Evolutionary conservation across 805 yeast species (phyloP), one percentile per base, ranked within the genome.

Genomic region (Blastobotrys chiropterorum): DNA sequence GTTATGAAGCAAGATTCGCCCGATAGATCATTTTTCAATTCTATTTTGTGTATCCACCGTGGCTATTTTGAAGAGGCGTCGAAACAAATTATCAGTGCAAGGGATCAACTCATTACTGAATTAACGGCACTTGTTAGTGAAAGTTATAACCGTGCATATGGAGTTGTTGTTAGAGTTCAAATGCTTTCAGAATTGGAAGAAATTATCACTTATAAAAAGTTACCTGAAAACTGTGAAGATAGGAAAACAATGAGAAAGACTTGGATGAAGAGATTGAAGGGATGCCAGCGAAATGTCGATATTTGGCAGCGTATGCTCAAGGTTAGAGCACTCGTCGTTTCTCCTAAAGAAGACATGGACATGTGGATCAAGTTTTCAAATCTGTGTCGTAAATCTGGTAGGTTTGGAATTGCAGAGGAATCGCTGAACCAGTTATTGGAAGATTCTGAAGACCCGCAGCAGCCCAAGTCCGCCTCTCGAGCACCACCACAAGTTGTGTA

Each of bases 361-460:
- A 88, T 90, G 80, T 90, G 98, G 97, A 92, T 94, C 62, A 90
- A 94, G 67, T 95, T 94, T 75, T 98, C 99, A 17, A 94, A 94
- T 63, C 73, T 94, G 53, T 90, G 98, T 66, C 79, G 99, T 56
- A 94, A 94, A 70, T 86, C 97, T 15, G 97, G 96, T 4, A 76
- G 99, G 56, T 73, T 89, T 59, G 92, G 92, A 5, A 72, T 95
- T 50, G 97, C 99, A 1, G 97, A 92, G 63, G 90, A 90, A 65
- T 86, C 97, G 0, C 74, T 95, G 58, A 86, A 87, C 59, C 79
- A 84, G 3, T 74, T 94, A 52, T 66, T 90, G 31, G 95, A 88
- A 59, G 34, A 26, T 26, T 88, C 81, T 55, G 87, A 85, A 1
- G 81, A 83, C 3, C 80, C 82, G 31, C 54, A 56, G n/a, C 55